phyloP scores from a whole-genome alignment of 768 basidiomycete genomes.

The Boletus sensibilis region DNA sequence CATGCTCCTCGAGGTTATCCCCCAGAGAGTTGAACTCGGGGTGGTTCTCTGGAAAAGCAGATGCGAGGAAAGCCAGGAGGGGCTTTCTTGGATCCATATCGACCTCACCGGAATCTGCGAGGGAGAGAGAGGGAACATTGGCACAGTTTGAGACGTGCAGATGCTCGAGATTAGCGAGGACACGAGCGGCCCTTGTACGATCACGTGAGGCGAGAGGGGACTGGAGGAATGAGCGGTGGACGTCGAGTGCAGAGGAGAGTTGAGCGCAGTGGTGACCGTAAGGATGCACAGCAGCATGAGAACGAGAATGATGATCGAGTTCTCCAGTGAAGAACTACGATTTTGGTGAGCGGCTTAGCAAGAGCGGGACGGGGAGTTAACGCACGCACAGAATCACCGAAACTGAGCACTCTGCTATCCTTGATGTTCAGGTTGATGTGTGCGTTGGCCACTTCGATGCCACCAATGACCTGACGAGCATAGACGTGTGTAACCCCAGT shows the following conservation, averaged over 20 bases:
- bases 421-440: slow-evolving; percentile 93
- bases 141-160: slow-evolving; percentile 59
- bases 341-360: slow-evolving; percentile 6
- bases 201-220: slow-evolving; percentile 9
- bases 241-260: slow-evolving; percentile 35
- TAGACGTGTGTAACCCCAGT: slow-evolving; percentile 89
- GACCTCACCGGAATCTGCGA: slow-evolving; percentile 24
- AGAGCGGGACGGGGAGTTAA: not conserved
- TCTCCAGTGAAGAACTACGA: slow-evolving; percentile 74
- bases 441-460: slow-evolving; percentile 85
- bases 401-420: slow-evolving; percentile 81
- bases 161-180: slow-evolving; percentile 37
- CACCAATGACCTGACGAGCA: slow-evolving; percentile 79
- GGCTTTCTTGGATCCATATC: slow-evolving; percentile 48
- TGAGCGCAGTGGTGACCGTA: slow-evolving; percentile 55
- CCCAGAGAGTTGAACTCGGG: slow-evolving; percentile 45
- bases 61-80: slow-evolving; percentile 76
- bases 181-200: slow-evolving; percentile 12
- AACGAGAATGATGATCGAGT: slow-evolving; percentile 29
- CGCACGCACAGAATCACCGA: slow-evolving; percentile 78
- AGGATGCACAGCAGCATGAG: slow-evolving; percentile 41
- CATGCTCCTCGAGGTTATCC: slow-evolving; percentile 47
- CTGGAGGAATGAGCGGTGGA: slow-evolving; percentile 33
- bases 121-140: slow-evolving; percentile 31
- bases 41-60: slow-evolving; percentile 55